Evolutionary conservation across 2,329 filamentous ascomycete genomes (phyloP), one percentile per base, ranked within the genome.

Genomic region (Aspergillus candidus): DNA sequence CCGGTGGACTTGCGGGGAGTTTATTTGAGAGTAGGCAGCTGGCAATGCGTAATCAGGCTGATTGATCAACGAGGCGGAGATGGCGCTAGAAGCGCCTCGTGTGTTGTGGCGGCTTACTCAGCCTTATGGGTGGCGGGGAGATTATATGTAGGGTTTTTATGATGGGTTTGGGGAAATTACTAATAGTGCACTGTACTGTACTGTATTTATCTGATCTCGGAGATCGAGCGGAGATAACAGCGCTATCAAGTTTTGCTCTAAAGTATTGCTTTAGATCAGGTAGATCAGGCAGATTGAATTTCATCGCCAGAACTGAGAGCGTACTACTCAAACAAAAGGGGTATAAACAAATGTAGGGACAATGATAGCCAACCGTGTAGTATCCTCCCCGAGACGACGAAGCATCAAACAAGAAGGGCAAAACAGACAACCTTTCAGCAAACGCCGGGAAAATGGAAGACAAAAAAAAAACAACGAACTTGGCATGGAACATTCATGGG

Each of bases 81-180:
- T 32, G 32, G 18, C 38, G 43, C 32, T 52, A 38, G 51, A 52
- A 55, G 37, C 33, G 46, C 39, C 52, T 57, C 52, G 55, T 47
- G 53, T 31, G n/a, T 55, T 56, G 55, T 46, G 54, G 56, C 51
- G 37, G 41, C 47, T 52, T 36, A 51, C 36, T 51, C 44, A 47
- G 40, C 41, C 15, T 32, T 12, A 13, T 35, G 32, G 50, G 43
- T 43, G 45, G 39, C 40, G 42, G 39, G 35, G 37, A 38, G 31
- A 10, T 27, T 2, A 8, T 27, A 27, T 3, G 22, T 2, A 8
- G 6, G 6, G 6, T 27, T 27, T 27, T 27, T 27, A 10, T 27
- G 22, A 8, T 22, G 18, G 4, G 6, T 22, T 22, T 22, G 18
- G 18, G 18, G 18, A 2, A 10, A 27, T 27, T 27, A 27, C 22